Evolutionary conservation across 495 filamentous ascomycete genomes (phyloP), one percentile per base, ranked within the genome.

Genomic region (Pseudoneurospora amorphoporcata): DNA sequence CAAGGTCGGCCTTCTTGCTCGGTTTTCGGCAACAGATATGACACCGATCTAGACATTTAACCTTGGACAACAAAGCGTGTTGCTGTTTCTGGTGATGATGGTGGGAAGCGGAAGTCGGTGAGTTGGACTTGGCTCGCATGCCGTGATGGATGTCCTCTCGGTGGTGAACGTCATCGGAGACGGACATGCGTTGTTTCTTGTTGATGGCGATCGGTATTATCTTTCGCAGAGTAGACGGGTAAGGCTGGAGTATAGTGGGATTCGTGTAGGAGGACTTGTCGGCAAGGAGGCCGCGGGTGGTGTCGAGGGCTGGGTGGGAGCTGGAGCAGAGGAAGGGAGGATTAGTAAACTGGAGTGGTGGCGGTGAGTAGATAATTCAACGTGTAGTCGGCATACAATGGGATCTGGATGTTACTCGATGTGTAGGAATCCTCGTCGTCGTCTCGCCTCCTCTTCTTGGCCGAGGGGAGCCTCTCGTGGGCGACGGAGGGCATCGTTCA

Each of bases 1-100:
- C 84, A 45, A 85, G 82, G 73, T 86, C 83, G 43, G 82, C 79
- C 70, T 83, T 85, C 78, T 82, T 85, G 73, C 75, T 82, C 0
- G 84, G 84, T 47, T 82, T 82, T 39, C 84, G 82, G 73, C 76
- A 81, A 77, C 84, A 86, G 72, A 86, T 83, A 77, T 86, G 83
- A 73, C 84, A 86, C 16, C 83, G 81, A 70, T 71, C 81, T 69
- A 84, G 29, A 65, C 53, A 32, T 32, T 58, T 53, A 4, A 53
- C 40, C 45, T 73, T 53, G 40, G 72, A 39, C 43, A 70, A 42
- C 40, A 70, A 23, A 53, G 72, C 40, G 42, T 37, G 7, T 70
- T 69, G 61, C 40, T 40, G 53, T 65, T 35, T 65, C 53, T 8
- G 53, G 73, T 41, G 69, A 61, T 41, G 9, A 71, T 68, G 45